Evolutionary conservation across 495 filamentous ascomycete species (phyloP).

Genomic region (Hypoxylon intermedium): DNA sequence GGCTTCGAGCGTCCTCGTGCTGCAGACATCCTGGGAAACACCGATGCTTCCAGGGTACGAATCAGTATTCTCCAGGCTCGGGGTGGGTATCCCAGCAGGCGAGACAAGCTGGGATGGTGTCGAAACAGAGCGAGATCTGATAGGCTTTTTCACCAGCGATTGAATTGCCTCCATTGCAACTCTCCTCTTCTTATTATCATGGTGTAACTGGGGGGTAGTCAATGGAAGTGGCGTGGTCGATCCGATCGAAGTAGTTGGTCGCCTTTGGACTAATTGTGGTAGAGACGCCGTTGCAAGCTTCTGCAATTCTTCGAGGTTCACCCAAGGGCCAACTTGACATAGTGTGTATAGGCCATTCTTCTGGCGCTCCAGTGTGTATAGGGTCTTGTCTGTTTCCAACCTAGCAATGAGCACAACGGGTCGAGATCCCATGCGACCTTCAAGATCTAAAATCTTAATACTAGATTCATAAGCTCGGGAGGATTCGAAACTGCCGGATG

Average conservation of each 20-base stretch:
- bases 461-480: conserved; percentile 65
- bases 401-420: conserved; percentile 71
- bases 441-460: conserved; percentile 67
- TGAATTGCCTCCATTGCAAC: conserved; percentile 63
- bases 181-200: conserved; percentile 55
- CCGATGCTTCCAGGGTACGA: conserved; percentile 10
- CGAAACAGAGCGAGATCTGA: conserved; percentile 40
- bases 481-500: conserved; percentile 58
- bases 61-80: conserved; percentile 6
- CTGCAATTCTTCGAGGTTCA: conserved; percentile 60
- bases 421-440: conserved; percentile 57
- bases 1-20: conserved; percentile 5
- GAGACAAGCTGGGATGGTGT: conserved; percentile 33
- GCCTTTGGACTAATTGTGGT: conserved; percentile 29
- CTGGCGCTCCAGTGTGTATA: conserved; percentile 79
- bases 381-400: conserved; percentile 60
- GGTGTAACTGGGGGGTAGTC: conserved; percentile 49
- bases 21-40: conserved; percentile 7
- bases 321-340: conserved; percentile 71
- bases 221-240: conserved; percentile 30
- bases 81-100: conserved; percentile 13
- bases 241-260: conserved; percentile 1
- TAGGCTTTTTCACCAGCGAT: conserved; percentile 50
- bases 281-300: conserved; percentile 51
- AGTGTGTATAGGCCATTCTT: conserved; percentile 70